Evolutionary conservation across 75 land plant species (phyloP).

Genomic region (Chamaecyparis obtusa): DNA sequence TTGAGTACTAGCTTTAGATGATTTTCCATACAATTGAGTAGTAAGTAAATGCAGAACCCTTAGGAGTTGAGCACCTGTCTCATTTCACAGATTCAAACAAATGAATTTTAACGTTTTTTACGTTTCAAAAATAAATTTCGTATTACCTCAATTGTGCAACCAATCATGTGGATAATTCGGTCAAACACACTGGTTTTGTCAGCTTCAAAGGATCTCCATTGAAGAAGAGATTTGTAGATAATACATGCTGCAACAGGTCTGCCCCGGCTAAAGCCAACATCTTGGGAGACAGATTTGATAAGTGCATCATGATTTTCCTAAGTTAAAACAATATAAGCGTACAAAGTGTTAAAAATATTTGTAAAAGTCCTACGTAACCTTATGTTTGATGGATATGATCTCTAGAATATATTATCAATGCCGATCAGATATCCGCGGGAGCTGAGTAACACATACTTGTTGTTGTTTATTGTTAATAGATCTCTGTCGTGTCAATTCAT

Average conservation of each 20-base stretch:
- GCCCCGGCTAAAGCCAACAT: conserved; percentile 71
- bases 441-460: conserved; percentile 32
- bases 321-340: background rate
- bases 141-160: conserved; percentile 72
- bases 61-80: background rate
- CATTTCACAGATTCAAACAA: background rate
- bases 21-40: background rate
- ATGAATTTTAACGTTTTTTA: background rate
- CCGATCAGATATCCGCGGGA: background rate
- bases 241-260: conserved; percentile 81
- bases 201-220: conserved; percentile 95
- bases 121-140: background rate
- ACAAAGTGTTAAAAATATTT: background rate
- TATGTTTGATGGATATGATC: background rate
- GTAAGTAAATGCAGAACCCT: background rate
- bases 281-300: conserved; percentile 73
- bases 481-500: conserved; percentile 57
- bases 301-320: conserved; percentile 91
- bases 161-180: conserved; percentile 86
- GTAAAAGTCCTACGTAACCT: background rate
- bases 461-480: conserved; percentile 82
- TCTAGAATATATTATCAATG: background rate
- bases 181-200: conserved; percentile 92
- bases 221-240: conserved; percentile 82
- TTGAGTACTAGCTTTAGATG: background rate